Percentiles rank a stretch among this genome's conserved stretches.
phyloP scores from a whole-genome alignment of 257 asterid genomes.

The Rauvolfia tetraphylla region DNA sequence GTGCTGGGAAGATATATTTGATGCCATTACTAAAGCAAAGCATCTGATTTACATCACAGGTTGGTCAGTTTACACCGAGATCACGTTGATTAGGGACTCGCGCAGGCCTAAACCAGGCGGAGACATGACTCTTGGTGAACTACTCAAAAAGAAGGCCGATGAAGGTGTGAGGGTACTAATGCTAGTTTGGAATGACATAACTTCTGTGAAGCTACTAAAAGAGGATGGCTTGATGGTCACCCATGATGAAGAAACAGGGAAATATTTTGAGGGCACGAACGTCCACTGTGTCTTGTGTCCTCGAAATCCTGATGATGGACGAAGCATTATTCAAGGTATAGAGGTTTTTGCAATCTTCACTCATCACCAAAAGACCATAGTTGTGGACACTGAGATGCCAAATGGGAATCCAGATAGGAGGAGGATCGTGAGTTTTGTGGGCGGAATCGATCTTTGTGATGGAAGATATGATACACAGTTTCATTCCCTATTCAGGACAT shows the following conservation, averaged over 20 bases:
- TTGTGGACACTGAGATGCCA: conserved; percentile 56
- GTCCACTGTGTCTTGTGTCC: conserved; percentile 69
- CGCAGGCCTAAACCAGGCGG: conserved; percentile 57
- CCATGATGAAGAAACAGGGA: conserved; percentile 56
- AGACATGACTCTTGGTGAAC: conserved; percentile 54
- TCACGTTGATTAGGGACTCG: conserved; percentile 46
- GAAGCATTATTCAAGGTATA: conserved; percentile 50
- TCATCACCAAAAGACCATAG: conserved; percentile 65
- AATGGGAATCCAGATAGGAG: conserved; percentile 35
- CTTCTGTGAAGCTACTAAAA: conserved; percentile 49
- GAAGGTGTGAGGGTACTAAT: conserved; percentile 66
- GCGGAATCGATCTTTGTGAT: conserved; percentile 74
- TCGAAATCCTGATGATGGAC: conserved; percentile 69
- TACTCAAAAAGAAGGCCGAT: conserved; percentile 55
- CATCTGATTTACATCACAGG: conserved; percentile 65
- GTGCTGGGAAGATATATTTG: conserved; percentile 72
- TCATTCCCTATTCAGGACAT: conserved; percentile 62
- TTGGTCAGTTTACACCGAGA: conserved; percentile 65
- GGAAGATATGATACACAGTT: conserved; percentile 66
- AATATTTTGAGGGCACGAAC: conserved; percentile 34
- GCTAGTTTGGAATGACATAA: conserved; percentile 76
- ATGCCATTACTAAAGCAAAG: conserved; percentile 45
- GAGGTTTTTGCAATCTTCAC: conserved; percentile 58
- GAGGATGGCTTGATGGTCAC: conserved; percentile 65
- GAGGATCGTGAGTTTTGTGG: conserved; percentile 58